A percentile compares a stretch with the other conserved stretches of the same genome.
These are phyloP conservation scores for Aspergillus clavatus DNA, from an alignment of 2,329 filamentous ascomycete genomes.

Conservation along the genomic window DNA sequence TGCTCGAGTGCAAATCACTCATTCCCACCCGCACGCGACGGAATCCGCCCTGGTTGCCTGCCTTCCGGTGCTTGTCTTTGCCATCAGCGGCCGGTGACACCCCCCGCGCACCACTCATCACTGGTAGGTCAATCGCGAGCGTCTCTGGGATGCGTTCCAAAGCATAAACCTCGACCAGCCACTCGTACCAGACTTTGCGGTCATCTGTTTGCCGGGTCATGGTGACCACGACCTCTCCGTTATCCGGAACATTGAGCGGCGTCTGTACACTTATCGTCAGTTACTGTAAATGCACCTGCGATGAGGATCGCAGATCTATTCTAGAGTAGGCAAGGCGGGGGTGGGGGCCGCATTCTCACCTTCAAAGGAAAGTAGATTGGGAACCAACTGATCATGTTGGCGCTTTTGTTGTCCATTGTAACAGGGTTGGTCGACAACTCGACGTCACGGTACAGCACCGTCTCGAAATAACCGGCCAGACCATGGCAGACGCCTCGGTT, in stretches of 20 bases:
- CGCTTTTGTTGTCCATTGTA: constrained; percentile 86
- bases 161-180: constrained; percentile 81
- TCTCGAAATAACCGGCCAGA: constrained; percentile 91
- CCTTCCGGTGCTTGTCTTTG: constrained; percentile 8
- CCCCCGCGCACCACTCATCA: constrained; percentile 29
- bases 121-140: constrained; percentile 14
- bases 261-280: constrained; percentile 49
- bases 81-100: constrained; percentile 22
- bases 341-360: constrained; percentile 50
- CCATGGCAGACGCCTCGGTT: constrained; percentile 84
- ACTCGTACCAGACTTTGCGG: constrained; percentile 97
- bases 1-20: constrained; percentile 46
- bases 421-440: constrained; percentile 92
- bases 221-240: constrained; percentile 78
- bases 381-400: constrained; percentile 99
- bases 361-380: constrained; percentile 96
- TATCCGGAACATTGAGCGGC: constrained; percentile 78
- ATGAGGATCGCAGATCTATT: too few relatives aligned
- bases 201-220: constrained; percentile 98
- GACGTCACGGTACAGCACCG: constrained; percentile 78
- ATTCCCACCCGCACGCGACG: constrained; percentile 39
- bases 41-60: constrained; percentile 8
- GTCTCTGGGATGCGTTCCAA: constrained; percentile 24
- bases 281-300: too few relatives aligned
- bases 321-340: not conserved